Percentiles rank a stretch among this genome's conserved stretches.
Evolutionary conservation across 2,329 filamentous ascomycete species (phyloP).

Genomic region (Onygena corvina): DNA sequence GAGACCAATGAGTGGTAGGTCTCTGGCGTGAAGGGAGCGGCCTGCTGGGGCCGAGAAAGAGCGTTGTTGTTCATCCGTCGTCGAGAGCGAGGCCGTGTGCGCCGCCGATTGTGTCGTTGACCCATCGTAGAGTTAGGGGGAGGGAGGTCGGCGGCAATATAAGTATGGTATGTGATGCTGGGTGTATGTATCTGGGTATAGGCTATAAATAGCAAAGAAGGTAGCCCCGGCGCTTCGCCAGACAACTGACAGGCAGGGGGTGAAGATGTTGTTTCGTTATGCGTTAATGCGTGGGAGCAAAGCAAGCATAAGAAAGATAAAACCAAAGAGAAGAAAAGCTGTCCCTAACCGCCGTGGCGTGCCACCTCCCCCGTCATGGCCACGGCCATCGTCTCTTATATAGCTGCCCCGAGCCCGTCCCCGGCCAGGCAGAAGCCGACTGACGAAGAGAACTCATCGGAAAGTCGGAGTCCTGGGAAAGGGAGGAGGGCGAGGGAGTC

Average conservation of each 20-base stretch:
- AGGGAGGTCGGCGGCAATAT: not conserved
- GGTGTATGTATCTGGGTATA: not conserved
- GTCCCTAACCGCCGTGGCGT: not conserved
- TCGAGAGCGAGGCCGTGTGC: conserved; percentile 32
- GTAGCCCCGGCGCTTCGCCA: conserved; percentile 1
- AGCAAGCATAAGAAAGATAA: not conserved
- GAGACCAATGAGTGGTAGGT: not conserved
- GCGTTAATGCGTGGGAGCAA: not conserved
- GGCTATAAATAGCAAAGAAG: conserved; percentile 1
- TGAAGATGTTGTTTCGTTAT: not conserved
- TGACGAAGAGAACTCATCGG: not conserved
- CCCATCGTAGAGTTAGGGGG: conserved; percentile 24
- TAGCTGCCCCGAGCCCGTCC: not conserved
- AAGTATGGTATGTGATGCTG: not conserved
- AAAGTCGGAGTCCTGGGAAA: not conserved
- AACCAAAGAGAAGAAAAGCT: not conserved
- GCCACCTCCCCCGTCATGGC: not conserved
- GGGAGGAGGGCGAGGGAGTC: not conserved
- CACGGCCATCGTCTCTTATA: not conserved
- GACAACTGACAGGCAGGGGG: not conserved
- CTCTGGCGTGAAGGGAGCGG: conserved; percentile 8
- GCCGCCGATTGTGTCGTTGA: conserved; percentile 38
- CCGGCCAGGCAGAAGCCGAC: conserved; percentile 4
- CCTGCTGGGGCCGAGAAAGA: conserved; percentile 13
- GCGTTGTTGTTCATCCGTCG: conserved; percentile 21